phyloP scores from a whole-genome alignment of 768 basidiomycete species.

The Lactarius psammicola region DNA sequence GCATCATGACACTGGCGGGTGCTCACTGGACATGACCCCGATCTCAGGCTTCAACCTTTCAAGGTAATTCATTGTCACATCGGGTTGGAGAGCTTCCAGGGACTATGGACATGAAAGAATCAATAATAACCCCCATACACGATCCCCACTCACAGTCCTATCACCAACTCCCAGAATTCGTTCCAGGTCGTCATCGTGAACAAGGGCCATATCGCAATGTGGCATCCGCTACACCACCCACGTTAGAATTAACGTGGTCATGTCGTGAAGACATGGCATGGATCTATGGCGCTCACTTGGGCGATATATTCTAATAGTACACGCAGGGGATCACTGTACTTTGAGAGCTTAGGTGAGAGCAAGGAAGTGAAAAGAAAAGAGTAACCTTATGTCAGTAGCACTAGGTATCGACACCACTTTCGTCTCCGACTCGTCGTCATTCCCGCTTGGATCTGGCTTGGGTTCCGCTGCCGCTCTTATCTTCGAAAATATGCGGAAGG shows the following conservation, averaged over 20 bases:
- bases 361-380: no score
- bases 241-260: background rate
- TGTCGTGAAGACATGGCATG: background rate
- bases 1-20: background rate
- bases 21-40: background rate
- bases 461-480: no score
- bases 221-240: background rate
- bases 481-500: no score
- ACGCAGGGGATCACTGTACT: background rate
- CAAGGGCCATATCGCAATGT: background rate
- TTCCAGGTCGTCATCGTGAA: background rate
- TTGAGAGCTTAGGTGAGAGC: background rate
- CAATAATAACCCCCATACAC: background rate
- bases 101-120: background rate
- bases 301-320: background rate
- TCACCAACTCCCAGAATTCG: background rate
- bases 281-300: background rate
- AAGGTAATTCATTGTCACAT: background rate
- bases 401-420: no score
- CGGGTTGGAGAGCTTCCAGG: background rate
- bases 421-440: no score
- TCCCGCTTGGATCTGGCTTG: no score
- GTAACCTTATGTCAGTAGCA: no score
- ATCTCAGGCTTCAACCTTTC: background rate
- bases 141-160: background rate